phyloP scores from a whole-genome alignment of 1,284 basidiomycete species.

The Butyriboletus regius region DNA sequence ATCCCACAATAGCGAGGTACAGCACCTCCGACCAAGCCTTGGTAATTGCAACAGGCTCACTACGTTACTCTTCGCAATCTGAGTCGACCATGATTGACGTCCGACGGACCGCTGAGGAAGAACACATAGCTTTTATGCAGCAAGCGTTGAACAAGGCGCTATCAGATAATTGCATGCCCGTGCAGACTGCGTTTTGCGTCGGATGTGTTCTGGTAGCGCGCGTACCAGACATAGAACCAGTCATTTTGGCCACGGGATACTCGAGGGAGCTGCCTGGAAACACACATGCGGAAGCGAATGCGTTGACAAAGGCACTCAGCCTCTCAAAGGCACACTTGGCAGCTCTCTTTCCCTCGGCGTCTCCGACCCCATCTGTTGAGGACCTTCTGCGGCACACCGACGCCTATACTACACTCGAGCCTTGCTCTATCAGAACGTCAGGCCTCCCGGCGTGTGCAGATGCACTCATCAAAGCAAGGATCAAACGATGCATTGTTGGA shows the following conservation, averaged over 20 bases:
- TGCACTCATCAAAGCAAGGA: conserved; percentile 67
- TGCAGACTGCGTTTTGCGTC: conserved; percentile 86
- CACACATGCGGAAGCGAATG: conserved; percentile 96
- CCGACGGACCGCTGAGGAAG: conserved; percentile 16
- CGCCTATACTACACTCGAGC: conserved; percentile 94
- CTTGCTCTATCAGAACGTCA: conserved; percentile 85
- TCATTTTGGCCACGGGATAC: conserved; percentile 74
- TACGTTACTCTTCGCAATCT: not conserved
- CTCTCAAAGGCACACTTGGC: conserved; percentile 42
- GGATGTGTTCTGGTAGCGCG: conserved; percentile 73
- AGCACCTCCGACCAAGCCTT: too few relatives aligned
- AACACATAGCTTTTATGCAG: conserved; percentile 49
- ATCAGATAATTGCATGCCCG: conserved; percentile 56
- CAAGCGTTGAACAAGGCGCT: conserved; percentile 65
- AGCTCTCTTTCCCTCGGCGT: conserved; percentile 38
- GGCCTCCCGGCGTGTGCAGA: conserved; percentile 83
- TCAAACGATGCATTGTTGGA: conserved; percentile 80
- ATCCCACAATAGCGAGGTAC: too few relatives aligned
- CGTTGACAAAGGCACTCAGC: conserved; percentile 64
- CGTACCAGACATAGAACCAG: conserved; percentile 35
- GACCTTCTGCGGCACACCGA: conserved; percentile 54
- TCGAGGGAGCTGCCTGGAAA: conserved; percentile 91
- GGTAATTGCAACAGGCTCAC: not conserved
- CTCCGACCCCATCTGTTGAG: conserved; percentile 32
- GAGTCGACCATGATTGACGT: conserved; percentile 6